Evolutionary conservation across 345 rosid genomes (phyloP).

Genomic region (Eucalyptus viminalis): DNA sequence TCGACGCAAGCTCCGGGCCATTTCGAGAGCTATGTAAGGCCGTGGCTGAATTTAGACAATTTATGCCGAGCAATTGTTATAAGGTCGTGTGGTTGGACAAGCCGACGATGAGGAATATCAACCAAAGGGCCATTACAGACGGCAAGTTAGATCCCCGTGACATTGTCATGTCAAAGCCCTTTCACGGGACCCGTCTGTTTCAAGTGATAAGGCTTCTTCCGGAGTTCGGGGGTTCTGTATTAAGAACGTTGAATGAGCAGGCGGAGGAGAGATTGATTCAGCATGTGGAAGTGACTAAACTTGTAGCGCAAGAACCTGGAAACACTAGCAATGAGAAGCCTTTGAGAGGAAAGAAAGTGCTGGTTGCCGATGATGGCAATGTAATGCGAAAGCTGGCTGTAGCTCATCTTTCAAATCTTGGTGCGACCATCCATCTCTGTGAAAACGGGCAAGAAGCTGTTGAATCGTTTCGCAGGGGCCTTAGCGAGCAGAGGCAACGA

Average conservation of each 20-base stretch:
- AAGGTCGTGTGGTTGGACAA: conserved; percentile 67
- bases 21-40: conserved; percentile 8
- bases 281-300: neutral
- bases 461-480: conserved; percentile 10
- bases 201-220: conserved; percentile 39
- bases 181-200: conserved; percentile 62
- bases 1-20: conserved; percentile 43
- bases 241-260: neutral
- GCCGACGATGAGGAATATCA: conserved; percentile 8
- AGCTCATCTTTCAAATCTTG: conserved; percentile 14
- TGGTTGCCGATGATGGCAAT: conserved; percentile 47
- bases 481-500: neutral
- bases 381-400: conserved; percentile 3
- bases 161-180: conserved; percentile 32
- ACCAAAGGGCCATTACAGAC: neutral
- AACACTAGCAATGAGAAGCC: neutral
- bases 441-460: conserved; percentile 48
- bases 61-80: conserved; percentile 7
- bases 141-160: conserved; percentile 8
- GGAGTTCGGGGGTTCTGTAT: conserved; percentile 31
- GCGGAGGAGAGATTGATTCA: neutral
- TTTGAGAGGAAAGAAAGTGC: conserved; percentile 42
- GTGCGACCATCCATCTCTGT: conserved; percentile 39
- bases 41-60: conserved; percentile 34
- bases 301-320: neutral